Percentiles rank a stretch among this genome's conserved stretches.
Conservation (phyloP, 23 red algal species). For the Gracilaria domingensis region DNA sequence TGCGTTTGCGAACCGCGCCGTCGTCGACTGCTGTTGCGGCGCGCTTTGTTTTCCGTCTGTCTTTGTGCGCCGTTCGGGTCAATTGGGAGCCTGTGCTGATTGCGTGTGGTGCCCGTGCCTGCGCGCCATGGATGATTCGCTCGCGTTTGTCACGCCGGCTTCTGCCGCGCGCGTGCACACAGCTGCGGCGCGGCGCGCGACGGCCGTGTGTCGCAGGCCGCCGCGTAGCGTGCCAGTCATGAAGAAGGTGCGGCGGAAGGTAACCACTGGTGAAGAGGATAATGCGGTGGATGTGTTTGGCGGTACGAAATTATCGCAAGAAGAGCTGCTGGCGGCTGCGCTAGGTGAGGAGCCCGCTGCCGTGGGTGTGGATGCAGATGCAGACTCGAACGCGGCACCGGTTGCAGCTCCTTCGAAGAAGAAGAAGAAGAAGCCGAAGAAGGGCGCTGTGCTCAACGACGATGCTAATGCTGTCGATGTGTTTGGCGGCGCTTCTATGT, state of each 20-base stretch:
- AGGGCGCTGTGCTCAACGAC: constrained; percentile 26
- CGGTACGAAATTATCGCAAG: constrained; percentile 51
- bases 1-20: no score
- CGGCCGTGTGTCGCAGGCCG: constrained; percentile 9
- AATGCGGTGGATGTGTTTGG: constrained; percentile 71
- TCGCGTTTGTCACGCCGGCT: constrained; percentile 43
- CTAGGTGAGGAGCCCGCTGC: constrained; percentile 1
- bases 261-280: constrained; percentile 20
- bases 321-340: constrained; percentile 50
- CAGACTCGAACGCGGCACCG: no score
- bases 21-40: background rate
- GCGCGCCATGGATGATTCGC: background rate
- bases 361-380: no score
- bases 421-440: constrained; percentile 73
- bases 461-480: constrained; percentile 89
- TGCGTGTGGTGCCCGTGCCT: background rate
- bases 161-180: constrained; percentile 22
- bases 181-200: constrained; percentile 2
- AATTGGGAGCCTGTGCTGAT: background rate
- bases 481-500: constrained; percentile 64
- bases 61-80: no score
- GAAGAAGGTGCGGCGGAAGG: constrained; percentile 40
- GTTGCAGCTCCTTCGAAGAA: constrained; percentile 4
- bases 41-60: no score
- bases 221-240: constrained; percentile 31